Evolutionary conservation across 768 basidiomycete species (phyloP), one percentile per base, ranked within the genome.

Genomic region (Mycena alexandri): DNA sequence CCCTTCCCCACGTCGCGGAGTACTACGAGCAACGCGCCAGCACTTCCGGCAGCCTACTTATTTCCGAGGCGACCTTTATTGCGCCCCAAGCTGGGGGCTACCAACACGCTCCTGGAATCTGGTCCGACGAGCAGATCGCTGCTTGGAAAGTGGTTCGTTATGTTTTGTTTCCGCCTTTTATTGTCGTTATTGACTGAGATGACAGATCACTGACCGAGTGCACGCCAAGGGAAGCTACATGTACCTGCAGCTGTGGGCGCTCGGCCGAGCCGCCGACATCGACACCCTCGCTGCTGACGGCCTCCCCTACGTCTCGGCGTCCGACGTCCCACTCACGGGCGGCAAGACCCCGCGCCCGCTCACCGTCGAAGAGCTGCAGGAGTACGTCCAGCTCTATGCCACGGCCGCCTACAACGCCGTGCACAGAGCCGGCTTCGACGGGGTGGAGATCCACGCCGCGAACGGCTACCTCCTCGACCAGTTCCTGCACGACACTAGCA

Each of bases 391-490:
- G 33, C 76, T 81, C 19, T 88, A 84, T 70, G 82, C 78, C 19
- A 74, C 77, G 2, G 86, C 84, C 0, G 84, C 88, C 11, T 76
- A 75, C 25, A 81, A 81, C 56, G 83, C 84, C 43, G 75, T 87
- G 34, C 75, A 78, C 47, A 71, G 60, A 52, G 85, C 88, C 48
- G 88, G 85, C 11, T 89, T 89, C 62, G 88, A 89, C 65, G 88
- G 87, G 29, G 79, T 87, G 6, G 87, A 89, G 77, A 78, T 84
- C 67, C 77, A 79, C 46, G 73, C 60, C 12, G 75, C 74, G 14
- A 77, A 77, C 42, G 77, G 76, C 0, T 78, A 79, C 57, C 62
- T 83, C 36, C 47, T 79, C 33, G 83, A 52, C 29, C 50, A 52
- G 29, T 52, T 52, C 50, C 17, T 52, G 29, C 50, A 52, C 16